Conservation (phyloP, 2,329 filamentous ascomycete genomes). For the Alternaria longipes region DNA sequence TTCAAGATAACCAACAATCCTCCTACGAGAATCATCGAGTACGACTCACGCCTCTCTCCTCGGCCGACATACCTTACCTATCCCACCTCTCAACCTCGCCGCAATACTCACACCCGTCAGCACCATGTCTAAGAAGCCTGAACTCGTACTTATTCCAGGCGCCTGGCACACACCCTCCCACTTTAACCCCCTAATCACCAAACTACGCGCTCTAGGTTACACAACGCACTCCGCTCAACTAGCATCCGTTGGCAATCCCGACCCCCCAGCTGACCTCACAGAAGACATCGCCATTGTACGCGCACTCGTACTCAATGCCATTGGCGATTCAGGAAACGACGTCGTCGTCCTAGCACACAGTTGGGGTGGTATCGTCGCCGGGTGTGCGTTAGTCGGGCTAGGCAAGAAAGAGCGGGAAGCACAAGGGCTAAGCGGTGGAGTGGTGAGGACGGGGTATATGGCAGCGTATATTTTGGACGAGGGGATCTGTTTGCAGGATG, state of each 20-base stretch:
- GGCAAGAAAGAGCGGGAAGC: constrained; percentile 45
- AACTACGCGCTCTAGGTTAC: not conserved
- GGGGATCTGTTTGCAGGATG: constrained; percentile 42
- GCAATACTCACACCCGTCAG: not conserved
- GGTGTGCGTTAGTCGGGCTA: constrained; percentile 49
- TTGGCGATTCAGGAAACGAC: constrained; percentile 49
- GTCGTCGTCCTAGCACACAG: constrained; percentile 57
- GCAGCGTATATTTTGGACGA: constrained; percentile 50
- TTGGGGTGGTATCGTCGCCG: constrained; percentile 55
- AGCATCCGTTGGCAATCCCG: not conserved
- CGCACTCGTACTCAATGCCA: constrained; percentile 42
- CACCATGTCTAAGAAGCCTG: not conserved
- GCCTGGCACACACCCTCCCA: not conserved
- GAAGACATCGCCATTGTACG: not conserved
- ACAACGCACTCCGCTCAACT: not conserved
- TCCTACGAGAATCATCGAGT: not conserved
- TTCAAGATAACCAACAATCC: not conserved
- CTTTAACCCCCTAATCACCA: not conserved
- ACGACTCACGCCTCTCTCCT: not conserved
- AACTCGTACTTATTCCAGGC: not conserved
- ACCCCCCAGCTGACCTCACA: not conserved
- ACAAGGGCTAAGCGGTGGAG: constrained; percentile 51
- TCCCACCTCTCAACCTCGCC: constrained; percentile 42
- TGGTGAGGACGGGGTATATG: constrained; percentile 50
- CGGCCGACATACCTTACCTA: not conserved